A percentile compares a stretch with the other conserved stretches of the same genome.
Evolutionary conservation across 805 yeast species (phyloP).

Genomic region (Scheffersomyces coipomensis): DNA sequence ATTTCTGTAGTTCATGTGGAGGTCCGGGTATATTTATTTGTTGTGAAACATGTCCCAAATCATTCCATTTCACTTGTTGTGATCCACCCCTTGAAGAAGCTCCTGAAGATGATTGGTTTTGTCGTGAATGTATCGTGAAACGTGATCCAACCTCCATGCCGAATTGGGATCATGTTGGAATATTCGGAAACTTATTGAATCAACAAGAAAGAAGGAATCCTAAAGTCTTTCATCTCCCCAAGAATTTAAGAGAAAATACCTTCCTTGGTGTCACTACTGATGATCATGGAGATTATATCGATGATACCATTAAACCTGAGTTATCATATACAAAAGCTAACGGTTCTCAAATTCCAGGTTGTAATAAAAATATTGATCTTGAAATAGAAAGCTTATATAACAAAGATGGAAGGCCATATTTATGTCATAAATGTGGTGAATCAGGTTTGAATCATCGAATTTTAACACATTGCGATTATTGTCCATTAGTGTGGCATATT

Average conservation of each 20-base stretch:
- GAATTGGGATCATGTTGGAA: slow-evolving; percentile 40
- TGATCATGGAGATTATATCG: slow-evolving; percentile 68
- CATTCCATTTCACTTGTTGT: slow-evolving; percentile 89
- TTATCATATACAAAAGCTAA: slow-evolving; percentile 37
- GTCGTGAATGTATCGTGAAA: slow-evolving; percentile 67
- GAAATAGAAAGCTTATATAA: slow-evolving; percentile 68
- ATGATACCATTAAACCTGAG: slow-evolving; percentile 46
- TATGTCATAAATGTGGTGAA: slow-evolving; percentile 75
- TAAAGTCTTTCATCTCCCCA: slow-evolving; percentile 54
- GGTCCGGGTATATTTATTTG: slow-evolving; percentile 87
- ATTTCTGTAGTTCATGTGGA: slow-evolving; percentile 88
- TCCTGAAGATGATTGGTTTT: slow-evolving; percentile 90
- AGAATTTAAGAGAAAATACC: slow-evolving; percentile 56
- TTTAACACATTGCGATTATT: slow-evolving; percentile 77
- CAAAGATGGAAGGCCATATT: slow-evolving; percentile 61
- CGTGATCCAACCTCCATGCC: slow-evolving; percentile 20
- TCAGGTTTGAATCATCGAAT: slow-evolving; percentile 61
- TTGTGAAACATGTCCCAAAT: slow-evolving; percentile 89
- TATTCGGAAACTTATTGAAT: slow-evolving; percentile 58
- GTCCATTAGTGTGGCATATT: slow-evolving; percentile 81
- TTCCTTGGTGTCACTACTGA: slow-evolving; percentile 74
- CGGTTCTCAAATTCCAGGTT: slow-evolving; percentile 33
- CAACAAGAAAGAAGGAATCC: slow-evolving; percentile 59
- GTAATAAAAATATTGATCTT: slow-evolving; percentile 45
- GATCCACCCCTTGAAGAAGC: slow-evolving; percentile 85